phyloP scores from a whole-genome alignment of 352 stramenopile species.

The Sclerospora graminicola region DNA sequence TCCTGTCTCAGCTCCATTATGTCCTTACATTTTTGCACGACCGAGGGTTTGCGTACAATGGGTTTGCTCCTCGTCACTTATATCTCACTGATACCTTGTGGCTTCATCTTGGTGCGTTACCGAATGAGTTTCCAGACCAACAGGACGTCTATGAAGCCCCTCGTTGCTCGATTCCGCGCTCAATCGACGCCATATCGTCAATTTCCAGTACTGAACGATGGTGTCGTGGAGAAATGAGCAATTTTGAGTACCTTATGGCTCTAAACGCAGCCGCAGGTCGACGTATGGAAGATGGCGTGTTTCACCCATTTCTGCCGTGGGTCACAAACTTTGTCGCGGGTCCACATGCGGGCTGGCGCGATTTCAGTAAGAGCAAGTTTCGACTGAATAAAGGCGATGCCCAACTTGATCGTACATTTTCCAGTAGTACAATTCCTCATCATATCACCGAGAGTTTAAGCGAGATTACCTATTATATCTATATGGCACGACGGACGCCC shows the following conservation, averaged over 20 bases:
- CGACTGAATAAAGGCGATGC: slow-evolving; percentile 91
- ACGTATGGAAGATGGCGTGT: slow-evolving; percentile 57
- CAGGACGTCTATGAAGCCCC: neutral
- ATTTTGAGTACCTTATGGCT: slow-evolving; percentile 91
- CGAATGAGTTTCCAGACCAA: slow-evolving; percentile 1
- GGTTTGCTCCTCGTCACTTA: slow-evolving; percentile 32
- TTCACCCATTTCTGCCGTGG: slow-evolving; percentile 94
- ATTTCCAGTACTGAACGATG: slow-evolving; percentile 79
- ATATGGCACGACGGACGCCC: slow-evolving; percentile 87
- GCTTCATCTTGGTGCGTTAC: slow-evolving; percentile 35
- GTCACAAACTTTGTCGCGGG: slow-evolving; percentile 84
- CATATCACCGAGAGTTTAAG: slow-evolving; percentile 93
- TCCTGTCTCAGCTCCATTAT: slow-evolving; percentile 52
- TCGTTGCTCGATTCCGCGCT: slow-evolving; percentile 1
- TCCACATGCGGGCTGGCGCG: slow-evolving; percentile 58
- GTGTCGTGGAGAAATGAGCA: slow-evolving; percentile 81
- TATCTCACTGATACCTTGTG: slow-evolving; percentile 41
- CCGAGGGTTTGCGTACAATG: slow-evolving; percentile 25
- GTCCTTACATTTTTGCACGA: slow-evolving; percentile 39
- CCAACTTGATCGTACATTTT: slow-evolving; percentile 87
- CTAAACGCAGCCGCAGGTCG: slow-evolving; percentile 87
- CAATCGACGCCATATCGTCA: slow-evolving; percentile 9
- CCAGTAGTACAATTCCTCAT: slow-evolving; percentile 80
- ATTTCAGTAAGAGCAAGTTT: slow-evolving; percentile 91
- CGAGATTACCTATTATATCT: slow-evolving; percentile 95